These are phyloP conservation scores for Eutrema japonicum DNA, from an alignment of 345 rosid species.

Conservation along the genomic window DNA sequence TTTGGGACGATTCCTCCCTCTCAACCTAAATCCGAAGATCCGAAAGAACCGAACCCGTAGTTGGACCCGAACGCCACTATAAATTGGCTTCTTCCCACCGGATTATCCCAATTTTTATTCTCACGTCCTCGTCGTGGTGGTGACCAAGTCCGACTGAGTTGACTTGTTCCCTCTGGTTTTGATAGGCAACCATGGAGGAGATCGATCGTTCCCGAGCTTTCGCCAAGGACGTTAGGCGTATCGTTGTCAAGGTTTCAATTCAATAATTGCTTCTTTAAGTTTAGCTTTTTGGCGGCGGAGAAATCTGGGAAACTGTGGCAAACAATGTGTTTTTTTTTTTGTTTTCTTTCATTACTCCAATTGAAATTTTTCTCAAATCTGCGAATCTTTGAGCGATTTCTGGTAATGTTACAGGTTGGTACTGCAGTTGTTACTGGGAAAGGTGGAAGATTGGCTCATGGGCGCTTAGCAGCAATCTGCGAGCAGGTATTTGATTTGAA, in stretches of 20 bases:
- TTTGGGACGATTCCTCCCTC: too few relatives aligned
- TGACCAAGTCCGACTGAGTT: constrained; percentile 31
- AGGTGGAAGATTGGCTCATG: constrained; percentile 94
- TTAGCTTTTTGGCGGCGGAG: constrained; percentile 35
- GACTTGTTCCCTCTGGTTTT: constrained; percentile 24
- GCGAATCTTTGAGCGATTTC: background rate
- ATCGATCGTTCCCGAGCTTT: constrained; percentile 74
- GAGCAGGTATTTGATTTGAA: constrained; percentile 64
- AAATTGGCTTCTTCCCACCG: constrained; percentile 26
- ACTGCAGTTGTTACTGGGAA: constrained; percentile 95
- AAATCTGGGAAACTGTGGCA: constrained; percentile 29
- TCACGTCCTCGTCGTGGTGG: constrained; percentile 18
- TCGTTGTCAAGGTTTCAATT: constrained; percentile 71
- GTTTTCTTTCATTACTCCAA: background rate
- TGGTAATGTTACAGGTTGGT: constrained; percentile 67
- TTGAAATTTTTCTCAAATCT: constrained; percentile 12
- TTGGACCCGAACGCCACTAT: too few relatives aligned
- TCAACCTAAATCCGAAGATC: too few relatives aligned
- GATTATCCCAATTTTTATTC: constrained; percentile 21
- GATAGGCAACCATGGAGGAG: constrained; percentile 34
- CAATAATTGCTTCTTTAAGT: constrained; percentile 5
- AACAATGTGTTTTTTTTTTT: background rate
- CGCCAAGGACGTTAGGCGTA: constrained; percentile 78
- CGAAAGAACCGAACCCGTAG: too few relatives aligned
- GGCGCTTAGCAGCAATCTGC: constrained; percentile 88